Percentiles rank a stretch among this genome's conserved stretches.
These are phyloP conservation scores for Daldinia sp. DNA, from an alignment of 2,329 filamentous ascomycete species.

Conservation along the genomic window DNA sequence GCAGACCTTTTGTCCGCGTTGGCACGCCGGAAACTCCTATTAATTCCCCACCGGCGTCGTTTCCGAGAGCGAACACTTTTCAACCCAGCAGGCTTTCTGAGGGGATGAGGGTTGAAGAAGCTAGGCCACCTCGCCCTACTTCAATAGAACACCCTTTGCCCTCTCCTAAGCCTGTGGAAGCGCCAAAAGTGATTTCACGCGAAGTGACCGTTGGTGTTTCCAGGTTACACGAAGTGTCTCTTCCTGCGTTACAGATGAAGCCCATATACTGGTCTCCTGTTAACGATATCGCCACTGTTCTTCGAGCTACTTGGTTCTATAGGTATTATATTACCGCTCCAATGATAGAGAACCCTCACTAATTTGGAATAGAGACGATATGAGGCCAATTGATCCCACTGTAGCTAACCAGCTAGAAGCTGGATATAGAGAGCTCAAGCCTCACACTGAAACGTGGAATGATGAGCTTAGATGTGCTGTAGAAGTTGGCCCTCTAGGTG, in stretches of 20 bases:
- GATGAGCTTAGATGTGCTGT: constrained; percentile 92
- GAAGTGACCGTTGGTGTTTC: constrained; percentile 89
- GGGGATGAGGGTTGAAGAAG: constrained; percentile 41
- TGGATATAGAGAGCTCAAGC: constrained; percentile 87
- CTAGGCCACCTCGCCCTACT: constrained; percentile 19
- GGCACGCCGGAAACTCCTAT: constrained; percentile 51
- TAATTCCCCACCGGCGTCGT: constrained; percentile 47
- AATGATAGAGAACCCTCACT: constrained; percentile 11
- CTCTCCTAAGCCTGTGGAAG: constrained; percentile 43
- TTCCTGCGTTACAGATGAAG: constrained; percentile 88
- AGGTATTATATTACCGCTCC: constrained; percentile 59
- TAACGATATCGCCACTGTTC: constrained; percentile 85
- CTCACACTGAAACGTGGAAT: constrained; percentile 92
- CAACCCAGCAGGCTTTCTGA: constrained; percentile 40
- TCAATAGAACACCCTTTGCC: constrained; percentile 34
- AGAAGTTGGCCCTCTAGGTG: constrained; percentile 88
- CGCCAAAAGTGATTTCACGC: constrained; percentile 47
- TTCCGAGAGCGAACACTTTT: constrained; percentile 43
- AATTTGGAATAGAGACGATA: constrained; percentile 72
- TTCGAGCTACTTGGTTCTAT: constrained; percentile 96
- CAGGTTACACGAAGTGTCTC: constrained; percentile 86
- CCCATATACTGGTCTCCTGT: constrained; percentile 98
- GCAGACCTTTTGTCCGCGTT: constrained; percentile 66
- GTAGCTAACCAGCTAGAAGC: constrained; percentile 93
- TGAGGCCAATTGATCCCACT: constrained; percentile 86